Conservation (phyloP, 495 filamentous ascomycete species). For the Parachaetomium inaequale region DNA sequence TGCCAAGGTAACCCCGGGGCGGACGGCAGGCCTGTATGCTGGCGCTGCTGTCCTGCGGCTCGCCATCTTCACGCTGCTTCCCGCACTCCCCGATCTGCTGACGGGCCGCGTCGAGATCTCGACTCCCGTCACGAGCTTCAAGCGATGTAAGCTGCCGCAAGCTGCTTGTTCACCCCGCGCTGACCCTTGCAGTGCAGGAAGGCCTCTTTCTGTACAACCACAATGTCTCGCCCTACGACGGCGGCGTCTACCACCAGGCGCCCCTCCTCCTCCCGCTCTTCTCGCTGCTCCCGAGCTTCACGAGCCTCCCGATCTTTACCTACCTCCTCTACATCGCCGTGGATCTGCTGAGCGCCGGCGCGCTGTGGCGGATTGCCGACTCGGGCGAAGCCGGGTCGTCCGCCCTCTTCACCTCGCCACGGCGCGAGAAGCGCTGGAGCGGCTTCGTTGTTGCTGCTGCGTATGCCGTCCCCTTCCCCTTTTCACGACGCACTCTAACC, state of each 20-base stretch:
- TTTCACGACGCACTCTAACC: neutral
- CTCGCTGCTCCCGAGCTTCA: constrained; percentile 70
- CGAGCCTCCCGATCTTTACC: constrained; percentile 63
- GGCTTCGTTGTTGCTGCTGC: constrained; percentile 73
- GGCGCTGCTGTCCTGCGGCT: constrained; percentile 77
- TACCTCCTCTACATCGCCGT: constrained; percentile 75
- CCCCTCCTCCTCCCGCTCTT: constrained; percentile 89
- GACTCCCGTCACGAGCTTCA: constrained; percentile 96
- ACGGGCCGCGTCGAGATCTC: constrained; percentile 93
- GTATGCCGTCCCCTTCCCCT: constrained; percentile 45
- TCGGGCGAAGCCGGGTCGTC: constrained; percentile 72
- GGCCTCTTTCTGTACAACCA: constrained; percentile 93
- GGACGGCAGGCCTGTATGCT: constrained; percentile 69
- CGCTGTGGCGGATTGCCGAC: constrained; percentile 78
- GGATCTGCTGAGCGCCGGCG: constrained; percentile 78
- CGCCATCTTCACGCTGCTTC: constrained; percentile 74
- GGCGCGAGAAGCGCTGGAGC: constrained; percentile 74
- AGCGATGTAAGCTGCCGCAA: constrained; percentile 63
- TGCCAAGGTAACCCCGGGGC: constrained; percentile 48
- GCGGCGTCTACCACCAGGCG: constrained; percentile 96
- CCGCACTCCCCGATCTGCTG: constrained; percentile 77
- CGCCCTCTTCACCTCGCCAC: constrained; percentile 68
- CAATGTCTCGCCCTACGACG: constrained; percentile 96
- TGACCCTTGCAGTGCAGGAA: constrained; percentile 73
- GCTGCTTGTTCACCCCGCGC: neutral